A percentile compares a stretch with the other conserved stretches of the same genome.
phyloP scores from a whole-genome alignment of 2,329 filamentous ascomycete species.

The Paecilomyces variotii region DNA sequence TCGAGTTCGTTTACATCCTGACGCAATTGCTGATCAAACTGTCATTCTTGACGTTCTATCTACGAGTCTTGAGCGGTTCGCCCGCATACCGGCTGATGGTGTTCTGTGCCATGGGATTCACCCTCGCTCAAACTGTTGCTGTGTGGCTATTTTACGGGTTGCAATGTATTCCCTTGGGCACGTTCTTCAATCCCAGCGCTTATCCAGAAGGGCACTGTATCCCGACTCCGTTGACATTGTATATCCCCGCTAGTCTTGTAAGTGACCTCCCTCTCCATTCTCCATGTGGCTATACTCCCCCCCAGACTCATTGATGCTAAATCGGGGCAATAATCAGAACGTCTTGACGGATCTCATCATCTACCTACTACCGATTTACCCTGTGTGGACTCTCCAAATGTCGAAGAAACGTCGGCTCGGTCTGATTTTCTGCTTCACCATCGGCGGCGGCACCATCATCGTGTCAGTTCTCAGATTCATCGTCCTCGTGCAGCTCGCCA shows the following conservation, averaged over 20 bases:
- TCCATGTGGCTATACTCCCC: background rate
- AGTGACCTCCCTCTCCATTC: background rate
- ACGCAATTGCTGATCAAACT: background rate
- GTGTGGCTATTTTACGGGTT: background rate
- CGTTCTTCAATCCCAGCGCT: background rate
- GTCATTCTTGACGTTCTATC: background rate
- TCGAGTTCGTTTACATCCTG: background rate
- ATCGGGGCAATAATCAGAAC: background rate
- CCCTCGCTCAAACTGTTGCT: background rate
- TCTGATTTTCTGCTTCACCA: background rate
- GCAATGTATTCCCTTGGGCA: background rate
- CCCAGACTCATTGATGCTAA: background rate
- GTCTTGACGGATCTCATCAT: background rate
- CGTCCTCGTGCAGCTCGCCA: background rate
- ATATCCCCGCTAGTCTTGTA: background rate
- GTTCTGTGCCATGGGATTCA: background rate
- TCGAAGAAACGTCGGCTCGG: background rate
- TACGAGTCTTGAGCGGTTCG: background rate
- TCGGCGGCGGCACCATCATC: background rate
- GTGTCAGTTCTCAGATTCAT: background rate
- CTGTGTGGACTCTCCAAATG: background rate
- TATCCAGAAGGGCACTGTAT: background rate
- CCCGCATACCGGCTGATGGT: background rate
- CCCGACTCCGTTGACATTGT: background rate
- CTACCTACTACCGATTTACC: background rate